Evolutionary conservation across 805 yeast species (phyloP), one percentile per base, ranked within the genome.

Genomic region (Jamesozyma spencerorum): DNA sequence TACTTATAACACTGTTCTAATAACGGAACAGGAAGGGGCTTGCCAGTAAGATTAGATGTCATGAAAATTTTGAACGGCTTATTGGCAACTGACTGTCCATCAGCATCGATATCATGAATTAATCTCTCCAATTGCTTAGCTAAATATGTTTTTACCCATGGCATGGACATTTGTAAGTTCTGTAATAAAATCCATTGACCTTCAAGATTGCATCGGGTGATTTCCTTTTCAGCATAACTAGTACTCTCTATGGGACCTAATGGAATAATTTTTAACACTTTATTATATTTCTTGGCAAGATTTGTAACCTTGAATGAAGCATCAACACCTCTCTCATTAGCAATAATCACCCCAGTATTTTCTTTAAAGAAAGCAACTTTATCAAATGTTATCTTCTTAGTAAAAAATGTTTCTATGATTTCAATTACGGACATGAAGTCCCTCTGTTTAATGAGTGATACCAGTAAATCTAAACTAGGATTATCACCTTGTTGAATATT

Each of bases 131-230:
- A n/a, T 57, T 53, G 48, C 70, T 74, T 37, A 70, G 79, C 28
- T 31, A 56, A 37, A 15, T 84, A 58, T 8, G 64, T 53, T 12
- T 70, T 73, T 20, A 84, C 62, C 86, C 94, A 81, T 3, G 54
- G 57, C 1, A 72, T 63, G 0, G 92, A 75, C 69, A 82, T 71
- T 44, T 90, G 95, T 11, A 85, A 65, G 53, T 88, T 88, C 54
- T 90, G 95, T 24, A 90, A 58, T 22, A 88, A 50, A 0, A 90
- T 58, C 95, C 95, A 86, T 1, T 57, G 50, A 0, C 85, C 86
- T 1, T 54, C 53, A n/a, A 55, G 61, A 1, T 69, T 53, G 0
- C 77, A 74, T 8, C 55, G 58, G 1, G 56, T 51, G 7, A 85
- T 61, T n/a, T 75, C 74, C 37, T 65, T 61, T 18, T 72, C 74